Percentiles rank a stretch among this genome's conserved stretches.
Evolutionary conservation across 371 early-diverging fungal genomes (phyloP).

Genomic region (Parasitella parasitica): DNA sequence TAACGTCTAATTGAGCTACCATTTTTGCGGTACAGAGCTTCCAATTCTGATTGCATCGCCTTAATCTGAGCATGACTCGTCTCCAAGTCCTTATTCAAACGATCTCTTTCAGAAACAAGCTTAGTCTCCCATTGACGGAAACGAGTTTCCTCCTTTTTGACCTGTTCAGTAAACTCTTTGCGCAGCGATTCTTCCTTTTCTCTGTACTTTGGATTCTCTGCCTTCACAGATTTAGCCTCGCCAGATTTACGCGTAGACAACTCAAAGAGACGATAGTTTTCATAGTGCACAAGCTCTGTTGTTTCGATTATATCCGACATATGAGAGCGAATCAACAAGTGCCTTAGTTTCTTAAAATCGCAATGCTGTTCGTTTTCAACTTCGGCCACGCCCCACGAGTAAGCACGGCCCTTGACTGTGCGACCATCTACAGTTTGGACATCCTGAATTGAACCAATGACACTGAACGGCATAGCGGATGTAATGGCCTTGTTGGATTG

Average conservation of each 20-base stretch:
- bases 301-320: slow-evolving; percentile 90
- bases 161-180: slow-evolving; percentile 91
- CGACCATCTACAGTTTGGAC: slow-evolving; percentile 77
- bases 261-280: slow-evolving; percentile 79
- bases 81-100: slow-evolving; percentile 96
- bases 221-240: slow-evolving; percentile 60
- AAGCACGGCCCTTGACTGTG: slow-evolving; percentile 83
- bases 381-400: slow-evolving; percentile 93
- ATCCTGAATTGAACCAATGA: slow-evolving; percentile 88
- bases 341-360: slow-evolving; percentile 92
- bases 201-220: slow-evolving; percentile 83
- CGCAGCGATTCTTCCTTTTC: slow-evolving; percentile 92
- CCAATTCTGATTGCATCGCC: slow-evolving; percentile 84
- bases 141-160: slow-evolving; percentile 85
- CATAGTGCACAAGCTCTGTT: slow-evolving; percentile 91
- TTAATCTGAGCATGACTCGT: slow-evolving; percentile 90
- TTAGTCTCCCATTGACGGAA: slow-evolving; percentile 95
- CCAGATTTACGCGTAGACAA: slow-evolving; percentile 83
- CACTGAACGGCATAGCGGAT: slow-evolving; percentile 91
- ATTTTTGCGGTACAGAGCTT: slow-evolving; percentile 42
- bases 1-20: slow-evolving; percentile 35
- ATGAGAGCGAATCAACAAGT: slow-evolving; percentile 88
- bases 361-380: slow-evolving; percentile 89
- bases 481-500: slow-evolving; percentile 77
- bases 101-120: slow-evolving; percentile 93